A percentile compares a stretch with the other conserved stretches of the same genome.
Evolutionary conservation across 495 filamentous ascomycete species (phyloP).

Genomic region (Penicillium canariense): DNA sequence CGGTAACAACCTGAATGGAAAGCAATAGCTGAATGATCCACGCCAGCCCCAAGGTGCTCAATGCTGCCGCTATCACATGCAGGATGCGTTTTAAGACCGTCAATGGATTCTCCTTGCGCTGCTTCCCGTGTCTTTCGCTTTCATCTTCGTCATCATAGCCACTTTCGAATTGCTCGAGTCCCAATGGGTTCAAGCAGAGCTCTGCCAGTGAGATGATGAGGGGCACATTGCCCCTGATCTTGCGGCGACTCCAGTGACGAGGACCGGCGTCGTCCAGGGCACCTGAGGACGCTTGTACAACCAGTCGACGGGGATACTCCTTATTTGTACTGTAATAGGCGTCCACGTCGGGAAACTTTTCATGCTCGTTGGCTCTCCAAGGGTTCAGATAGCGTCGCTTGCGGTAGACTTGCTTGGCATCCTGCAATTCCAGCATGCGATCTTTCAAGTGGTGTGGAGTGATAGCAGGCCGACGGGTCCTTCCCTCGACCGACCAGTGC

Average conservation of each 20-base stretch:
- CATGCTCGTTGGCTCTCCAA: constrained; percentile 8
- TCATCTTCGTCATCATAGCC: constrained; percentile 6
- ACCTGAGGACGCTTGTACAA: constrained; percentile 12
- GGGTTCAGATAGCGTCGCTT: constrained; percentile 13
- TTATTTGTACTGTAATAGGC: constrained; percentile 15
- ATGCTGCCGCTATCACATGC: constrained; percentile 6
- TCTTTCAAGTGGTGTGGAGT: not conserved
- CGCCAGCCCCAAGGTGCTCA: constrained; percentile 6
- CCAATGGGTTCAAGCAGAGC: constrained; percentile 13
- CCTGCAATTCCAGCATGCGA: constrained; percentile 11
- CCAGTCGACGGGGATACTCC: constrained; percentile 12
- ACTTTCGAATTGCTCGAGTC: constrained; percentile 6
- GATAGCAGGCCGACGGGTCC: not conserved
- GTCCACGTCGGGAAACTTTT: constrained; percentile 13
- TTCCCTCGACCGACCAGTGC: not conserved
- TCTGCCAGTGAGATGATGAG: constrained; percentile 8
- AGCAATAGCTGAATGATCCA: constrained; percentile 16
- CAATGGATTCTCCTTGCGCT: not conserved
- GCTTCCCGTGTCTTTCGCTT: not conserved
- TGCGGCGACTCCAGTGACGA: constrained; percentile 10
- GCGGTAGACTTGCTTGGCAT: not conserved
- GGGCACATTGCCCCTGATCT: constrained; percentile 8
- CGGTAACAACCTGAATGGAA: constrained; percentile 8
- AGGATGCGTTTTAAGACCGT: constrained; percentile 1
- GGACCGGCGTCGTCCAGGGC: not conserved